These are phyloP conservation scores for Staphylotrichum tortipilum DNA, from an alignment of 495 filamentous ascomycete genomes.

Conservation along the genomic window DNA sequence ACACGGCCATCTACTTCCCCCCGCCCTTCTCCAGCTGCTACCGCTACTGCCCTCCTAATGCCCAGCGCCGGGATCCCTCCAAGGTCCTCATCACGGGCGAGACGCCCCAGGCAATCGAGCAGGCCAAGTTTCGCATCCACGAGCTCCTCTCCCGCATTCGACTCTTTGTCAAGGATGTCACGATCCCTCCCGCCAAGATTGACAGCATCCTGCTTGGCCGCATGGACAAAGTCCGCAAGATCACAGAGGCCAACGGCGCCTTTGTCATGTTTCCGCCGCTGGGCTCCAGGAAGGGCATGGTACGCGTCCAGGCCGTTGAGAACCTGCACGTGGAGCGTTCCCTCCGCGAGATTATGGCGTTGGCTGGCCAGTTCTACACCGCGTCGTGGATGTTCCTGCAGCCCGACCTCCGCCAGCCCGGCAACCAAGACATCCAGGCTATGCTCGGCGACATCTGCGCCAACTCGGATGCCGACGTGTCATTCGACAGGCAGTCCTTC, in stretches of 20 bases:
- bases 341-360: conserved; percentile 84
- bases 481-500: conserved; percentile 89
- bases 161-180: conserved; percentile 83
- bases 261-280: conserved; percentile 84
- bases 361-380: conserved; percentile 95
- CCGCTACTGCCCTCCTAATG: conserved; percentile 74
- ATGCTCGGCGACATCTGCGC: conserved; percentile 95
- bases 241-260: conserved; percentile 92
- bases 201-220: conserved; percentile 87
- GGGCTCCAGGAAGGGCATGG: conserved; percentile 65
- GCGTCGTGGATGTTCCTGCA: conserved; percentile 92
- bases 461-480: conserved; percentile 89
- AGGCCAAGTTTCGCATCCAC: conserved; percentile 81
- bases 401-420: conserved; percentile 57
- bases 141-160: conserved; percentile 68
- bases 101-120: conserved; percentile 64
- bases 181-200: conserved; percentile 78
- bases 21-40: conserved; percentile 85
- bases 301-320: conserved; percentile 87
- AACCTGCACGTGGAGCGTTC: conserved; percentile 90
- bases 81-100: conserved; percentile 92
- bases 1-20: conserved; percentile 95
- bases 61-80: conserved; percentile 69
- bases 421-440: conserved; percentile 64
- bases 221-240: conserved; percentile 92